Base-by-base conservation (phyloP, 192 early-diverging fungal species). In the Gorgonomyces haynaldii region DNA sequence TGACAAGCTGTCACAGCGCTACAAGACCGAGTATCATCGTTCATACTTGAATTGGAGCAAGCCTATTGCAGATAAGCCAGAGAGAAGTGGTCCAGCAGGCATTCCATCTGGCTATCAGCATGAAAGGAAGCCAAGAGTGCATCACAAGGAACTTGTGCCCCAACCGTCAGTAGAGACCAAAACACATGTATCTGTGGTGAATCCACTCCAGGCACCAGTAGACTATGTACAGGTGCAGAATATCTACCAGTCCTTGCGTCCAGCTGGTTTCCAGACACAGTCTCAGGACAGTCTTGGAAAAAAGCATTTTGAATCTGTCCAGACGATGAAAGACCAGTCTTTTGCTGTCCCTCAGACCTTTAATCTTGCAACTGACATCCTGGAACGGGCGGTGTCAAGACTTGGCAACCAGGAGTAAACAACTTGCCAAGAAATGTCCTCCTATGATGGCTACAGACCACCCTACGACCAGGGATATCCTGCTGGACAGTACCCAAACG, bases 11-110 rank as follows among this genome's bases (percentile, higher is more conserved):
- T 26, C 21, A 26, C 7, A 26, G 2, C 3, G 31, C 19, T 49
- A 37, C 46, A 49, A 49, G 2, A 49, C 34, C 4, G 46, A 49
- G 27, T 49, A 49, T 49, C 10, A 49, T 15, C 17, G 46, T 4
- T 26, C 21, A 37, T 49, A 35, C 15, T 12, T 49, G 10, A 49
- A 49, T 26, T 49, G 46, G 46, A 49, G 28, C 28, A 7, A 20
- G n/a, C 46, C 46, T 3, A n/a, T 49, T 13, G 37, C 17, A n/a
- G 2, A 49, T 26, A 35, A 32, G 21, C 21, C 21, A 49, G 23
- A 34, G 28, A 13, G 30, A 49, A 15, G 10, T 49, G 29, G 46
- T 5, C 13, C 6, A 35, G 21, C 34, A 49, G 19, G 28, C 27
- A 26, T 40, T 40, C 6, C 4, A 40, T 40, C 4, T 22, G 4